These are phyloP conservation scores for Volvariella surrecta DNA, from an alignment of 1,284 basidiomycete species.

Conservation along the genomic window DNA sequence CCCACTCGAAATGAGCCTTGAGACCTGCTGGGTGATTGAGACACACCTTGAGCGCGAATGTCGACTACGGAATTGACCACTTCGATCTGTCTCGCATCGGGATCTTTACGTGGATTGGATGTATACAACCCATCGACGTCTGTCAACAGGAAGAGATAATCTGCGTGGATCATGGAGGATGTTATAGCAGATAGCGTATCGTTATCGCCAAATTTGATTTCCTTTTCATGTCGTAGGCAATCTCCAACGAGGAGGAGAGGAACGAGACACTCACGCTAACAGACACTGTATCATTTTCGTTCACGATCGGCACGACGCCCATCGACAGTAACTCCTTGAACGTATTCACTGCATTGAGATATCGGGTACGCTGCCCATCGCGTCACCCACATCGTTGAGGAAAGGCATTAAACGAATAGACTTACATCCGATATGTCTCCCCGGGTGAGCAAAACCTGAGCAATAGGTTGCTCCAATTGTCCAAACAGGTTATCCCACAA, in stretches of 20 bases:
- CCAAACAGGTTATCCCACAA: constrained; percentile 96
- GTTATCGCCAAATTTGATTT: constrained; percentile 99
- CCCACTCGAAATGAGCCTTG: constrained; percentile 1
- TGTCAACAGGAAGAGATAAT: constrained; percentile 94
- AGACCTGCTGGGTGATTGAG: background rate
- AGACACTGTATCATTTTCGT: constrained; percentile 95
- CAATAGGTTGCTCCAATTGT: constrained; percentile 90
- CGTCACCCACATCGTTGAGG: constrained; percentile 7
- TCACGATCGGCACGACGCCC: constrained; percentile 92
- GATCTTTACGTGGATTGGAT: constrained; percentile 89
- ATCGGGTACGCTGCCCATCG: constrained; percentile 71
- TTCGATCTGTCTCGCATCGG: constrained; percentile 72
- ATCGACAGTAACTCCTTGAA: constrained; percentile 82
- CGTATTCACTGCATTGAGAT: constrained; percentile 91
- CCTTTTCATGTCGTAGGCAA: constrained; percentile 37
- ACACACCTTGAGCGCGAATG: constrained; percentile 72
- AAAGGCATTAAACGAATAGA: constrained; percentile 14
- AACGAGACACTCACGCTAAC: constrained; percentile 67
- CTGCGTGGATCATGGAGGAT: constrained; percentile 94
- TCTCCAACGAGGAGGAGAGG: background rate
- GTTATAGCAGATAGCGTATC: constrained; percentile 97
- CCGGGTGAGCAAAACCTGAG: constrained; percentile 89
- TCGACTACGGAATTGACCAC: constrained; percentile 78
- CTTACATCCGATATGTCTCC: constrained; percentile 95
- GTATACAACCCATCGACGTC: constrained; percentile 97